Conservation (phyloP, 495 filamentous ascomycete species). For the Talaromyces borbonicus region DNA sequence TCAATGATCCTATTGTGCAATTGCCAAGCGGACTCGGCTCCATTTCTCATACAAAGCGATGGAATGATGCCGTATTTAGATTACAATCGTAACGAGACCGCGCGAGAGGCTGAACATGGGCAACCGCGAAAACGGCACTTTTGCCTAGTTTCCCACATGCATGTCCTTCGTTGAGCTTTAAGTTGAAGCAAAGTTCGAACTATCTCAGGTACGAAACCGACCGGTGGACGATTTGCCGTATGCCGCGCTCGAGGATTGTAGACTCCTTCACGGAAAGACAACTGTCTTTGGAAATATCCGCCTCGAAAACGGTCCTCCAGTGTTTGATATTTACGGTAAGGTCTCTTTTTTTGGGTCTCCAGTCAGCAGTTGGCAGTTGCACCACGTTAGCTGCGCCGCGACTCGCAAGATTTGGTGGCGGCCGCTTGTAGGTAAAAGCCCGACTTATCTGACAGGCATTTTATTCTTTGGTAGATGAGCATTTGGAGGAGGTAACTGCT, state of each 20-base stretch:
- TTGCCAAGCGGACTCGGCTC: background rate
- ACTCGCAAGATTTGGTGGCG: no score
- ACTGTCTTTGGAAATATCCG: background rate
- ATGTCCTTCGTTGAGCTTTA: background rate
- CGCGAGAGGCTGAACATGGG: background rate
- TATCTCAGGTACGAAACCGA: background rate
- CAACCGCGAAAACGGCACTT: background rate
- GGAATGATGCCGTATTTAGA: background rate
- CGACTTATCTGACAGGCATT: no score
- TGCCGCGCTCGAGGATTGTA: no score
- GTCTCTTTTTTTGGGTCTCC: no score
- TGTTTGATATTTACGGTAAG: no score
- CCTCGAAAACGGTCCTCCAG: no score
- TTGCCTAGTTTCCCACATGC: constrained; percentile 1
- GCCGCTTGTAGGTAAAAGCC: no score
- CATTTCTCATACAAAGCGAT: background rate
- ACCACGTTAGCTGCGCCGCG: no score
- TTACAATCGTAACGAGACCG: background rate
- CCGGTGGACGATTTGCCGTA: background rate
- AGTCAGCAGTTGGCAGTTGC: no score
- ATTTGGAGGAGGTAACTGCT: no score
- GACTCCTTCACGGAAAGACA: background rate
- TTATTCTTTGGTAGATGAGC: no score
- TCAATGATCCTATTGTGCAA: background rate
- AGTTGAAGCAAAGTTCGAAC: background rate